Percentiles rank a stretch among this genome's conserved stretches.
phyloP scores from a whole-genome alignment of 2,329 filamentous ascomycete genomes.

The Ceratocystis eucalypticola region DNA sequence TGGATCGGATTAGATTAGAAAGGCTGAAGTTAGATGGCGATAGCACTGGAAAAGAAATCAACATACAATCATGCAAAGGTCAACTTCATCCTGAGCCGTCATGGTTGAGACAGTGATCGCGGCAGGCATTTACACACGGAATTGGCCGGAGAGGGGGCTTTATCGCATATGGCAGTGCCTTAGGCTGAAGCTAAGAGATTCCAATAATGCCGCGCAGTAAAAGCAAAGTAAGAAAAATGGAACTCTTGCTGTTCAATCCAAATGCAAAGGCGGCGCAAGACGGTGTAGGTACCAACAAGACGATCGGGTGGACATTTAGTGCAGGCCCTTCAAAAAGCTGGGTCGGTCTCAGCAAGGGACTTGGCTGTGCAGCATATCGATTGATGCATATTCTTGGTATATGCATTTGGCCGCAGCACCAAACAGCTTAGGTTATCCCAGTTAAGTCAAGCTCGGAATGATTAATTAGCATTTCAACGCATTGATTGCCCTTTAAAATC shows the following conservation, averaged over 20 bases:
- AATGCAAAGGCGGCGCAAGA: not conserved
- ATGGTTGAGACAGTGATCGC: not conserved
- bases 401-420: slow-evolving; percentile 9
- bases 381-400: not conserved
- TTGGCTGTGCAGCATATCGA: not conserved
- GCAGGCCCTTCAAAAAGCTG: not conserved
- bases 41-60: not conserved
- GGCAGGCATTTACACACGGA: slow-evolving; percentile 6
- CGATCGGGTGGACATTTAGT: not conserved
- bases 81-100: slow-evolving; percentile 20
- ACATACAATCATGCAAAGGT: slow-evolving; percentile 38
- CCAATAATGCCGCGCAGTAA: not conserved
- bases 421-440: not conserved
- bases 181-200: not conserved
- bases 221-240: not conserved
- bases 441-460: not conserved
- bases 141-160: not conserved
- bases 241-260: not conserved
- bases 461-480: not conserved
- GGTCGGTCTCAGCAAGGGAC: not conserved
- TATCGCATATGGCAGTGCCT: not conserved
- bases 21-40: not conserved
- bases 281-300: not conserved
- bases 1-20: slow-evolving; percentile 20
- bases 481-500: not conserved